A percentile compares a stretch with the other conserved stretches of the same genome.
phyloP scores from a whole-genome alignment of 2,329 filamentous ascomycete species.

The Atkinsonella texensis region DNA sequence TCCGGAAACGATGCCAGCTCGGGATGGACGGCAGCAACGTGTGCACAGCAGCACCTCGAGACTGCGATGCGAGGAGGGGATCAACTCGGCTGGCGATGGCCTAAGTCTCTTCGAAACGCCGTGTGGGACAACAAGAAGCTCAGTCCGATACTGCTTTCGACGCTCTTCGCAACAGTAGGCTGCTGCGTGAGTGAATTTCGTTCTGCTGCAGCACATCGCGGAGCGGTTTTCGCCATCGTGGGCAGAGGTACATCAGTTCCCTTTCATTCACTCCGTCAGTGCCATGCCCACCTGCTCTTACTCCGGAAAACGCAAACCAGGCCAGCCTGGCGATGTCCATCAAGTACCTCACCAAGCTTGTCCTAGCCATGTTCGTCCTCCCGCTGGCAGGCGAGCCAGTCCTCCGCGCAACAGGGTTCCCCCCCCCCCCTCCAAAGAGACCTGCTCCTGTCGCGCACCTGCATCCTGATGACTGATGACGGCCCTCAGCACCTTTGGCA shows the following conservation, averaged over 20 bases:
- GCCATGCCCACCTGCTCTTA: no score
- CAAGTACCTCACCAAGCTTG: not conserved
- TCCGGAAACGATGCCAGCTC: slow-evolving; percentile 2
- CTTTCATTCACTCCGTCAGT: no score
- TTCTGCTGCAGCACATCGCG: not conserved
- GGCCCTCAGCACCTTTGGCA: not conserved
- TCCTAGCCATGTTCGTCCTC: not conserved
- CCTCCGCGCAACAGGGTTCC: not conserved
- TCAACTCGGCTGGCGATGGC: not conserved
- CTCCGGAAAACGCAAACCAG: not conserved
- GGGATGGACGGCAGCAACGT: no score
- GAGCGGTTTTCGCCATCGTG: not conserved
- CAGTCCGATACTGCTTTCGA: not conserved
- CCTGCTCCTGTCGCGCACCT: not conserved
- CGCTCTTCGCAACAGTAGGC: not conserved
- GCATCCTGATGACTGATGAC: not conserved
- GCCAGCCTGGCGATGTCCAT: not conserved
- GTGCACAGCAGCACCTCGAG: no score
- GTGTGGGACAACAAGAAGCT: not conserved
- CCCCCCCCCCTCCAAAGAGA: not conserved
- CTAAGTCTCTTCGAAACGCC: not conserved
- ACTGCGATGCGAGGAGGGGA: not conserved
- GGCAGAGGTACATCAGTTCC: not conserved
- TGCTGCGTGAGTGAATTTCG: not conserved
- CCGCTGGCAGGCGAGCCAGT: not conserved